Base-by-base conservation (phyloP, 208 protist genomes). In the Lotmaria passim region DNA sequence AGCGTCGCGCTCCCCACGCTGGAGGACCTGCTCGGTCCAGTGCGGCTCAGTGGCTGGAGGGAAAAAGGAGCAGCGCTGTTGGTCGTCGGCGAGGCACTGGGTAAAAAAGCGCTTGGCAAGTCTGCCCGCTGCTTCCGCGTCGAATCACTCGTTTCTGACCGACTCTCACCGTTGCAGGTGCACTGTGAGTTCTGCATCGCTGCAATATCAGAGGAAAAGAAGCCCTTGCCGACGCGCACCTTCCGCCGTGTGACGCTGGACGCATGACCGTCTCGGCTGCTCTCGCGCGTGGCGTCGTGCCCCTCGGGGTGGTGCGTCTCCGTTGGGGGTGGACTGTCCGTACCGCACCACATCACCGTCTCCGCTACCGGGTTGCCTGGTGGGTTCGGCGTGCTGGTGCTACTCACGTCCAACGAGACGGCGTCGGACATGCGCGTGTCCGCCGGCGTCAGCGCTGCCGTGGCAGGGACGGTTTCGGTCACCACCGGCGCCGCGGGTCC, bases 81-180 rank as follows among this genome's bases (percentile, higher is more conserved):
- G 0, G 24, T 1, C 21, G 26, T 39, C 2, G 50, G 31, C 12
- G 50, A 50, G 24, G 50, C 23, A 28, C 51, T 50, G 8, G 17
- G 51, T 4, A 26, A 17, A 1, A 47, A 15, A 8, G 39, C 30
- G 36, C 51, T 57, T 17, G 62, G 47, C 11, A 39, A 36, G 36
- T 69, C 47, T 7, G 33, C 50, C 33, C 34, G 62, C 47, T 51
- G 47, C 62, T 69, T 69, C 28, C 28, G 62, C 14, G 62, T 39
- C 3, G 50, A 51, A 23, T 69, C 62, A 38, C 51, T 39, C 36
- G 50, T 39, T 23, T 46, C 62, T 8, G 47, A 57, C 2, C 17
- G 3, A 26, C 24, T 69, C n/a, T 69, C 62, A 24, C 15, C 50
- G 36, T 47, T 34, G 62, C 39, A 33, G 7, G 21, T 8, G 24